These are phyloP conservation scores for Lobosporangium transversale DNA, from an alignment of 192 early-diverging fungal genomes.

Conservation along the genomic window DNA sequence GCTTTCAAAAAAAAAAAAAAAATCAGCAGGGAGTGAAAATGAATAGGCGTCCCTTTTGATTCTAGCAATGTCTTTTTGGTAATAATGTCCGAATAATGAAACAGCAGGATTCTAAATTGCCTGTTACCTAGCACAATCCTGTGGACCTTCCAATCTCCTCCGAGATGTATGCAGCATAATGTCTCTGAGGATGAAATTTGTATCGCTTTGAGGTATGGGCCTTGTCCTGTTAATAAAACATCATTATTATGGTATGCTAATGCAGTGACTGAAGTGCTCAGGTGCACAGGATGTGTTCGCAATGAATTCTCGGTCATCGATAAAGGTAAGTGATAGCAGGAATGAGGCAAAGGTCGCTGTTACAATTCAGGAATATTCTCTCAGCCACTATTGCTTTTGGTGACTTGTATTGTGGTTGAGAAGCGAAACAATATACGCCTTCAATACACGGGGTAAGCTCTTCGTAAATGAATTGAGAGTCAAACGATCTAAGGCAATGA, in stretches of 20 bases:
- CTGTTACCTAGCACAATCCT: constrained; percentile 65
- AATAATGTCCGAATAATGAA: no score
- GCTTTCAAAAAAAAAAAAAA: constrained; percentile 20
- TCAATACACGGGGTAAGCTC: no score
- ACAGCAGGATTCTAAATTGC: no score
- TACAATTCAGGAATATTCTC: no score
- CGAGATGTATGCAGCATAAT: constrained; percentile 43
- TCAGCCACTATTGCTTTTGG: no score
- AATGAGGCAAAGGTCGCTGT: no score
- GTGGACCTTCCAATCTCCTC: constrained; percentile 59
- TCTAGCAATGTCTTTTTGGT: constrained; percentile 7
- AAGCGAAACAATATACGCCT: no score
- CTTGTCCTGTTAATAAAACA: constrained; percentile 63
- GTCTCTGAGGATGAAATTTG: constrained; percentile 55
- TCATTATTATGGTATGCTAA: constrained; percentile 57
- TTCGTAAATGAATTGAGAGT: no score
- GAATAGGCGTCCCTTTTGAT: no score
- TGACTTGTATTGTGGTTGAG: no score
- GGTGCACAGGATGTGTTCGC: constrained; percentile 34
- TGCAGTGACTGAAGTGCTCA: constrained; percentile 58
- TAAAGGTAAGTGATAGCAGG: no score
- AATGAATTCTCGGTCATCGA: constrained; percentile 9
- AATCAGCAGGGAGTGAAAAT: neutral
- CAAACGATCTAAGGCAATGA: no score
- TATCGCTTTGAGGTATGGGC: constrained; percentile 64